A percentile compares a stretch with the other conserved stretches of the same genome.
phyloP scores from a whole-genome alignment of 1,284 basidiomycete species.

The Cryptococcus hybrid region DNA sequence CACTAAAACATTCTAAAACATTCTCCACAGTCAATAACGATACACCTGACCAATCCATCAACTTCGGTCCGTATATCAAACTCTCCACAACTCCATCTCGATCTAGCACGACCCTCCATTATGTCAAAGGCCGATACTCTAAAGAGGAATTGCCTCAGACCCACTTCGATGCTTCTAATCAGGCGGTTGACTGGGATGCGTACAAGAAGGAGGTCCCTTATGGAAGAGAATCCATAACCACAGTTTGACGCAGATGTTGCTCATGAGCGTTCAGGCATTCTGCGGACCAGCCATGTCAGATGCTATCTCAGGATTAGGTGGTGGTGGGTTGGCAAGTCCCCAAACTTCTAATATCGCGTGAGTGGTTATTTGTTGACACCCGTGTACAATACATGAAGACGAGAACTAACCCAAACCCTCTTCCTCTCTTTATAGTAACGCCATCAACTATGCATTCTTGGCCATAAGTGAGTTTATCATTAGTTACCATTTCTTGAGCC shows the following conservation, averaged over 20 bases:
- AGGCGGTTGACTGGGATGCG: slow-evolving; percentile 10
- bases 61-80: too few relatives aligned
- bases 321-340: slow-evolving; percentile 17
- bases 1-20: too few relatives aligned
- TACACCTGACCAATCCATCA: too few relatives aligned
- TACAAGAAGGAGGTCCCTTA: slow-evolving; percentile 9
- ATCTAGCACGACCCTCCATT: too few relatives aligned
- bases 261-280: slow-evolving; percentile 17
- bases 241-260: slow-evolving; percentile 24
- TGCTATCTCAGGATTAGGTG: slow-evolving; percentile 16
- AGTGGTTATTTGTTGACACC: not conserved
- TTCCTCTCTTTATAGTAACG: not conserved
- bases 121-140: too few relatives aligned
- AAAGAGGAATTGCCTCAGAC: too few relatives aligned
- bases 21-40: too few relatives aligned
- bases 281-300: slow-evolving; percentile 20
- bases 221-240: slow-evolving; percentile 20
- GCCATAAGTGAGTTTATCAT: slow-evolving; percentile 4
- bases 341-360: slow-evolving; percentile 8
- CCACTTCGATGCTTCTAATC: too few relatives aligned
- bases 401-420: too few relatives aligned
- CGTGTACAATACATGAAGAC: too few relatives aligned
- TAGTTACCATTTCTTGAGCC: not conserved
- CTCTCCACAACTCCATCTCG: too few relatives aligned
- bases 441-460: slow-evolving; percentile 11